Evolutionary conservation across 2,329 filamentous ascomycete species (phyloP), one percentile per base, ranked within the genome.

Genomic region (Diaporthe nobilis): DNA sequence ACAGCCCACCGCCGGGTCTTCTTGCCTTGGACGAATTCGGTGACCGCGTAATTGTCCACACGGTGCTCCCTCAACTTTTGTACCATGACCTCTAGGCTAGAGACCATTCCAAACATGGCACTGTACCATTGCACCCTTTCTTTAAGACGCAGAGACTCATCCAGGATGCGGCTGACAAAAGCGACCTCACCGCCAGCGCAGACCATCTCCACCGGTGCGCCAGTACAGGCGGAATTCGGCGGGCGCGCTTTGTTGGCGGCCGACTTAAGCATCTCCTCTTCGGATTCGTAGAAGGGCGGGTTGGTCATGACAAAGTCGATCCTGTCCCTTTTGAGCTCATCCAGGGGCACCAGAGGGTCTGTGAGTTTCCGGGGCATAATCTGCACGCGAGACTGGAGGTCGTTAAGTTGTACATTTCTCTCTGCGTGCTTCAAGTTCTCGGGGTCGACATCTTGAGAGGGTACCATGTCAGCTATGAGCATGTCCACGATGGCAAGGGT

Each of bases 241-340:
- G 92, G 92, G 0, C 89, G 88, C 4, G 88, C 84, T 83, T 98
- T 98, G 51, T 88, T 84, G 22, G 87, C 83, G 0, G 94, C 93
- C 1, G 93, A 93, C 5, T 86, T 85, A 4, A 89, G 79, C 84
- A 98, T 90, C 70, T 97, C 95, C 7, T 88, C 84, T 4, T 89
- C 85, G 0, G 94, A 95, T n/a, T 88, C 84, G 86, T 98, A 98
- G 85, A 99, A 99, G 0, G 97, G 97, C 0, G 97, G 97, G 79
- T 99, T 99, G 78, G 94, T 96, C 92, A 98, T 97, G 75, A 91
- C 92, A 82, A 98, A 98, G 81, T 96, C 93, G 58, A 98, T 87
- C 4, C 77, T 81, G 10, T 85, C 82, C 6, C 90, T 81, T 31
- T 82, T 84, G 1, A 92, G 81, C 0, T 87, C 87, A 53, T 91